A percentile compares a stretch with the other conserved stretches of the same genome.
Conservation (phyloP, 1,139 yeast genomes). For the Debaryomyces fabryi region DNA sequence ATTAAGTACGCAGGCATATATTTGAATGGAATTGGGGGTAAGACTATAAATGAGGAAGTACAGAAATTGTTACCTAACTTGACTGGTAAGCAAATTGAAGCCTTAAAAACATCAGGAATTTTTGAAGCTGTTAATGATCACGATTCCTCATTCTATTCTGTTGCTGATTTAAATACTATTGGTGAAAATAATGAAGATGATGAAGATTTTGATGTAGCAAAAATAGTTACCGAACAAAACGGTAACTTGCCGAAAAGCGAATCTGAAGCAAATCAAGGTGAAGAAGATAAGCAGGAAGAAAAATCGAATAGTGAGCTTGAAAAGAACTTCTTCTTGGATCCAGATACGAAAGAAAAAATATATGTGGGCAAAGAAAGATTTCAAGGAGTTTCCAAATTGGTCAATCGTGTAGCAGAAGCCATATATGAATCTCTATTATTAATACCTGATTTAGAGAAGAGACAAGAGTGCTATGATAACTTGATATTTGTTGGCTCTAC, state of each 20-base stretch:
- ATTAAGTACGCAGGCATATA: slow-evolving; percentile 56
- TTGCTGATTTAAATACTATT: slow-evolving; percentile 43
- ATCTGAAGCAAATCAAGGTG: slow-evolving; percentile 29
- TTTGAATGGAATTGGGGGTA: slow-evolving; percentile 60
- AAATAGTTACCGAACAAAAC: slow-evolving; percentile 69
- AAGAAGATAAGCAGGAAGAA: slow-evolving; percentile 28
- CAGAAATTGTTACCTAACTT: slow-evolving; percentile 60
- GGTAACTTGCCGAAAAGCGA: slow-evolving; percentile 23
- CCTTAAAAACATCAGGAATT: slow-evolving; percentile 71
- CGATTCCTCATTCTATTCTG: slow-evolving; percentile 63
- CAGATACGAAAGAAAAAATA: slow-evolving; percentile 51
- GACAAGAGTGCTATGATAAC: slow-evolving; percentile 88
- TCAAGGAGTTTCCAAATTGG: slow-evolving; percentile 67
- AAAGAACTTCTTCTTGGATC: slow-evolving; percentile 65
- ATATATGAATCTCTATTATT: slow-evolving; percentile 56
- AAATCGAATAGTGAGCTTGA: slow-evolving; percentile 65
- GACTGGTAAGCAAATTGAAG: slow-evolving; percentile 62
- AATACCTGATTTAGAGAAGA: slow-evolving; percentile 67
- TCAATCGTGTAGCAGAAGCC: slow-evolving; percentile 55
- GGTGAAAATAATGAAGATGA: slow-evolving; percentile 54
- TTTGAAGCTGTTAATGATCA: slow-evolving; percentile 69
- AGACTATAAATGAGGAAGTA: slow-evolving; percentile 58
- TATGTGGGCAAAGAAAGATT: slow-evolving; percentile 86
- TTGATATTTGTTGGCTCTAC: slow-evolving; percentile 80
- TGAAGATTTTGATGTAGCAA: slow-evolving; percentile 85